Base-by-base conservation (phyloP, 192 early-diverging fungal species). In the Kickxella alabastrina region DNA sequence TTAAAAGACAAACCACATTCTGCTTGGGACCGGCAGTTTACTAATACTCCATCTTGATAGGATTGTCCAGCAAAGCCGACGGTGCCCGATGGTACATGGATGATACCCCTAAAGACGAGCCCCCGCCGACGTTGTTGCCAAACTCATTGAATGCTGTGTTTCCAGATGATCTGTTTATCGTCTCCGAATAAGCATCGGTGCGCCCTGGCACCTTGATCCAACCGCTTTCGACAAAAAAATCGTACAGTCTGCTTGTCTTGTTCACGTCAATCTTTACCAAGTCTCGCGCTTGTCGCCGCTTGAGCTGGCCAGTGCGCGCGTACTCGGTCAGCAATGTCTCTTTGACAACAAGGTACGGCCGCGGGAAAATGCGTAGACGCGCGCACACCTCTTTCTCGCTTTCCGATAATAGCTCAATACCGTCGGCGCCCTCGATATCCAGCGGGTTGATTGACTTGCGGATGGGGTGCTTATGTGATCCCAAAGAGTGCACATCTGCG, bases 231-330 rank as follows among this genome's bases (percentile, higher is more conserved):
- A 93, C 83, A 64, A 95, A 99, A 65, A 96, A 95, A 57, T 97
- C 90, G 56, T 88, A 95, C 8, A 99, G 83, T 59, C 79, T 67
- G 60, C 79, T 80, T 3, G 92, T 88, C 64, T 92, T 97, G 74
- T 87, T 85, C 4, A 86, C 87, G 65, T 99, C 96, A 50, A 97
- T 93, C 70, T 89, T 91, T 72, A 94, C 85, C 48, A 99, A 59
- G 39, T 87, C 80, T n/a, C 90, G 72, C 2, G 89, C 88, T 49
- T 87, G 83, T 39, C 87, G 79, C 40, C 89, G 78, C 42, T 82
- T 79, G 52, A 99, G 71, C 4, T 41, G 48, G 7, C 92, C 92
- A 8, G 68, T 76, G 17, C 80, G 82, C 6, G 86, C 88, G 59
- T 90, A 92, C 53, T 94, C 91, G 22, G 84, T 80, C 28, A 99